phyloP scores from a whole-genome alignment of 2,329 filamentous ascomycete genomes.

The Diplodia corticola region DNA sequence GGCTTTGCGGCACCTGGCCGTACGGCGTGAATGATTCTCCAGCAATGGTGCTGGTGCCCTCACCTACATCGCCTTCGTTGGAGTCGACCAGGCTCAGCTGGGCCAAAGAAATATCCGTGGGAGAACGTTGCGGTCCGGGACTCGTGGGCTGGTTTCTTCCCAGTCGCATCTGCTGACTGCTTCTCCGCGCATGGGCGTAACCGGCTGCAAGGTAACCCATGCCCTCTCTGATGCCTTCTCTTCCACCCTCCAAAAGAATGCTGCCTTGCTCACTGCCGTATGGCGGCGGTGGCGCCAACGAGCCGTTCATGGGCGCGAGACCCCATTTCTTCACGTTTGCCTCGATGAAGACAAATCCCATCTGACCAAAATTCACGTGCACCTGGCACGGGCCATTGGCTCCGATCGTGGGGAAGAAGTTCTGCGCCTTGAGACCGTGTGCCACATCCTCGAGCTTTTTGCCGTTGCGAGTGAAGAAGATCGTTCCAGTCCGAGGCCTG shows the following conservation, averaged over 20 bases:
- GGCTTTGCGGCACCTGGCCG: slow-evolving; percentile 12
- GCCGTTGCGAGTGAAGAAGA: slow-evolving; percentile 98
- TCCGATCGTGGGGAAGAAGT: slow-evolving; percentile 97
- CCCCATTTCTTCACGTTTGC: slow-evolving; percentile 99
- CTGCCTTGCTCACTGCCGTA: slow-evolving; percentile 97
- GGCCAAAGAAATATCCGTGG: slow-evolving; percentile 93
- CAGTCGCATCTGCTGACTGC: slow-evolving; percentile 76
- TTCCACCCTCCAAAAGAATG: slow-evolving; percentile 85
- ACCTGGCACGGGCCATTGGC: slow-evolving; percentile 90
- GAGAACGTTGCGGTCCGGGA: slow-evolving; percentile 84
- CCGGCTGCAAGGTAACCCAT: slow-evolving; percentile 51
- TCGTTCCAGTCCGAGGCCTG: slow-evolving; percentile 85
- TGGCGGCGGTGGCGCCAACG: slow-evolving; percentile 88
- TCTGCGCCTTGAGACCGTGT: slow-evolving; percentile 89
- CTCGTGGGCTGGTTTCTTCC: slow-evolving; percentile 69
- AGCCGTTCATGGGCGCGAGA: slow-evolving; percentile 91
- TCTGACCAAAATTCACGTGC: slow-evolving; percentile 97
- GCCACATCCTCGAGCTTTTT: slow-evolving; percentile 95
- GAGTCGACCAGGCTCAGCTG: slow-evolving; percentile 73
- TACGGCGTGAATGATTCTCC: slow-evolving; percentile 8
- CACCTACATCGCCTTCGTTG: slow-evolving; percentile 64
- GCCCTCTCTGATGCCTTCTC: slow-evolving; percentile 55
- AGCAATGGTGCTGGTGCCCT: slow-evolving; percentile 60
- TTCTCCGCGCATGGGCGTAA: slow-evolving; percentile 65
- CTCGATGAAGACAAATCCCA: slow-evolving; percentile 98